Conservation (phyloP, 495 filamentous ascomycete species). For the Xylaria scruposa region DNA sequence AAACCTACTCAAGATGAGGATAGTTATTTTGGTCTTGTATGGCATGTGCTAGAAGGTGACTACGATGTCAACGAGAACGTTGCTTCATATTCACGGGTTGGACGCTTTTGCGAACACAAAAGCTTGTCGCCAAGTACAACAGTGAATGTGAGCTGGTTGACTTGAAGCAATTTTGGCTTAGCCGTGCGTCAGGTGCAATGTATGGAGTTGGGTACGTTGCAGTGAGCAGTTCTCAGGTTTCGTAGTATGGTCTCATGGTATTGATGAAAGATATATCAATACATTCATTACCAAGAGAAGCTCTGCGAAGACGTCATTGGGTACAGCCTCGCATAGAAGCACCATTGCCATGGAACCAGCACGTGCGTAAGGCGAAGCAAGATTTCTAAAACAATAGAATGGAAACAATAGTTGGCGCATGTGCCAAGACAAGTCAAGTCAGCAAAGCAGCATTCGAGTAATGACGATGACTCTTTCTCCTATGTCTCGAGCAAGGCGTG, state of each 20-base stretch:
- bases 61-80: background rate
- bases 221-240: background rate
- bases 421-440: background rate
- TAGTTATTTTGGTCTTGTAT: background rate
- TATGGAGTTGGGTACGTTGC: background rate
- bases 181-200: conserved; percentile 5
- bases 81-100: background rate
- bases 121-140: background rate
- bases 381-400: background rate
- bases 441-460: background rate
- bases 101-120: background rate
- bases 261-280: conserved; percentile 4
- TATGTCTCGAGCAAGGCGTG: conserved; percentile 2
- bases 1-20: background rate
- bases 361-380: conserved; percentile 8
- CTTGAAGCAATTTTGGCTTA: background rate
- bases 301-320: background rate
- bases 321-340: background rate
- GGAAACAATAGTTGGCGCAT: background rate
- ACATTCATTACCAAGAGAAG: background rate
- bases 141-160: background rate
- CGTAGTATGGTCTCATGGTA: background rate
- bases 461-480: background rate
- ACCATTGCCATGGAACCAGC: background rate
- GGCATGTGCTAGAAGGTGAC: background rate